A percentile compares a stretch with the other conserved stretches of the same genome.
Conservation (phyloP, 805 yeast genomes). For the Yamadazyma sp. region DNA sequence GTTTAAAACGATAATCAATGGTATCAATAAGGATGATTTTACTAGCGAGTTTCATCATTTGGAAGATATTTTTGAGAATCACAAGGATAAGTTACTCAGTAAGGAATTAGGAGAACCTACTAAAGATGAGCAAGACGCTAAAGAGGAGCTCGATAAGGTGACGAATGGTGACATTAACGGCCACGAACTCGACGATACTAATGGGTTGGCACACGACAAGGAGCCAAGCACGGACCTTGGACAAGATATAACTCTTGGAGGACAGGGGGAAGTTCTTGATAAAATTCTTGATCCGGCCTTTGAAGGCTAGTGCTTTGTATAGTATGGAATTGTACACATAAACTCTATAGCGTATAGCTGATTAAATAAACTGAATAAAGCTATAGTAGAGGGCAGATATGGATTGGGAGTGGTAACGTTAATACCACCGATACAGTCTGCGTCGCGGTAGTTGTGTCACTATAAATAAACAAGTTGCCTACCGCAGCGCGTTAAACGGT, state of each 20-base stretch:
- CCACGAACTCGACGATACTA: conserved; percentile 3
- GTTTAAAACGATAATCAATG: conserved; percentile 19
- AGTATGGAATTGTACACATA: conserved; percentile 7
- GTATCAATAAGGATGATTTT: conserved; percentile 26
- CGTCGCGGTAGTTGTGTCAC: too few relatives aligned
- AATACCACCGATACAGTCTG: too few relatives aligned
- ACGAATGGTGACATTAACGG: conserved; percentile 2
- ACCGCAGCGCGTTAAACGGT: too few relatives aligned
- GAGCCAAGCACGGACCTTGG: conserved; percentile 5
- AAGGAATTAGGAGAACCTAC: conserved; percentile 11
- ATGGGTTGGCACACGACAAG: conserved; percentile 3
- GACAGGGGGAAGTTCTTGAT: conserved; percentile 13
- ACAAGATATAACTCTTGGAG: conserved; percentile 3
- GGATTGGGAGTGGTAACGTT: too few relatives aligned
- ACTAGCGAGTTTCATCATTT: conserved; percentile 30
- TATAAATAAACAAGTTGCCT: conserved; percentile 3
- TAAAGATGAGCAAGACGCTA: conserved; percentile 15
- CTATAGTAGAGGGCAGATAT: too few relatives aligned
- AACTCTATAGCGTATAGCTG: conserved; percentile 2
- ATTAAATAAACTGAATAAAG: too few relatives aligned
- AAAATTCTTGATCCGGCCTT: conserved; percentile 23
- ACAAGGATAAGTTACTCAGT: conserved; percentile 9
- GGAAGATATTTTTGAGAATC: conserved; percentile 15
- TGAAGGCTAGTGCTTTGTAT: conserved; percentile 8
- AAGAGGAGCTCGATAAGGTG: conserved; percentile 12